Conservation (phyloP, 805 yeast genomes). For the Debaryomyces hansenii region DNA sequence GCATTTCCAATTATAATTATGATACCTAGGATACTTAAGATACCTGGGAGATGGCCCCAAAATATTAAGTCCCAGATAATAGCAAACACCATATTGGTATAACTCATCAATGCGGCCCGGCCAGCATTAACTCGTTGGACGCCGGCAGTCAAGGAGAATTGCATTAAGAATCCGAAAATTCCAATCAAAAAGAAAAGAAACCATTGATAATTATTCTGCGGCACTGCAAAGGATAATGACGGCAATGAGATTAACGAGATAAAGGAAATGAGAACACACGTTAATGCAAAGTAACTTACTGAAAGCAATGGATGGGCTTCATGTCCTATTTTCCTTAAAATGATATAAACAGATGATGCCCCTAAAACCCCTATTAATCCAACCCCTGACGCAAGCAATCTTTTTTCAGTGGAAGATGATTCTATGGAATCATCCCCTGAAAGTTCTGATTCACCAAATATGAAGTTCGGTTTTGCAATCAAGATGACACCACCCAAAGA, state of each 20-base stretch:
- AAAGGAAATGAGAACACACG: slow-evolving; percentile 55
- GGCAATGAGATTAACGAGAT: slow-evolving; percentile 57
- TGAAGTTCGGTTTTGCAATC: slow-evolving; percentile 77
- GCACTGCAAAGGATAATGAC: slow-evolving; percentile 57
- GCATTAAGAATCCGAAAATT: slow-evolving; percentile 78
- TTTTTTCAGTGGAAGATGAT: slow-evolving; percentile 50
- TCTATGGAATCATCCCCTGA: slow-evolving; percentile 43
- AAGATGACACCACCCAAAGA: slow-evolving; percentile 76
- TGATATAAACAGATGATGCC: slow-evolving; percentile 66
- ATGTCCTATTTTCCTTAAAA: slow-evolving; percentile 72
- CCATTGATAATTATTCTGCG: slow-evolving; percentile 69
- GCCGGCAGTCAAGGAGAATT: slow-evolving; percentile 76
- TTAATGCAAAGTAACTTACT: slow-evolving; percentile 73
- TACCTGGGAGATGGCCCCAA: slow-evolving; percentile 73
- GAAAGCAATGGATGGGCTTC: slow-evolving; percentile 78
- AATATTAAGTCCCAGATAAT: slow-evolving; percentile 69
- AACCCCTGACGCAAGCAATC: slow-evolving; percentile 62
- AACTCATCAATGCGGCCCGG: slow-evolving; percentile 70
- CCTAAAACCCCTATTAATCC: slow-evolving; percentile 71
- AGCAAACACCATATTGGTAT: slow-evolving; percentile 78
- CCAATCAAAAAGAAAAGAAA: slow-evolving; percentile 60
- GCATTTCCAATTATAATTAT: slow-evolving; percentile 67
- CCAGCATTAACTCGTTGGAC: slow-evolving; percentile 79
- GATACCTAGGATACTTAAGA: slow-evolving; percentile 70
- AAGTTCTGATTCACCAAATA: slow-evolving; percentile 52